Base-by-base conservation (phyloP, 2,329 filamentous ascomycete species). In the Aspergillus alliaceus region DNA sequence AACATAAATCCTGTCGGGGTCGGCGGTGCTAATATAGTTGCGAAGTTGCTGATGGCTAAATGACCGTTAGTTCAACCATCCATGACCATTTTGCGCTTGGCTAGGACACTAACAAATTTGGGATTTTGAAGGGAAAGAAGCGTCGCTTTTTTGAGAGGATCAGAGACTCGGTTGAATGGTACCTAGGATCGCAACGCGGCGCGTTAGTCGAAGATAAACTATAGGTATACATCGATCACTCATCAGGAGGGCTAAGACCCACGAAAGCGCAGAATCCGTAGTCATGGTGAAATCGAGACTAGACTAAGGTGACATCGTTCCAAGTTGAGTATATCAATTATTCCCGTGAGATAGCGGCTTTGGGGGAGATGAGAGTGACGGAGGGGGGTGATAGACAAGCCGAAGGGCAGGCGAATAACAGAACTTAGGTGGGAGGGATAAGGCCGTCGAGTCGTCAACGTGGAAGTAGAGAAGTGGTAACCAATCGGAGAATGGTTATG, bases 11-110 rank as follows among this genome's bases (percentile, higher is more conserved):
- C 88, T 78, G 73, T 93, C 85, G 42, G 86, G 82, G 68, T 90
- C 86, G 64, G 91, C 87, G 25, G 88, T 89, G 73, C 90, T 93
- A 71, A 98, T 90, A 65, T 96, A 87, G 65, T 96, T 93, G 54
- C 93, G 90, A 46, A 99, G 82, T 77, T 79, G 76, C 57, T 70
- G 71, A 59, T 79, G 75, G 57, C 76, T 78, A 65, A 49, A 59
- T 58, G 46, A 35, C 15, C 37, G 56, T 69, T 57, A 64, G 60
- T 50, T 64, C 34, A 50, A 14, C 27, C 31, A 47, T 39, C 29
- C 18, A 22, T 49, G 49, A 53, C 31, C 35, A 14, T 37, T 20
- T 11, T 27, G 52, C 50, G 51, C 49, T 24, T n/a, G 31, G 60
- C 32, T 76, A 53, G 52, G 50, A 56, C 54, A 75, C 84, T 64